Evolutionary conservation across 257 asterid species (phyloP).

Genomic region (Anisodus tanguticus): DNA sequence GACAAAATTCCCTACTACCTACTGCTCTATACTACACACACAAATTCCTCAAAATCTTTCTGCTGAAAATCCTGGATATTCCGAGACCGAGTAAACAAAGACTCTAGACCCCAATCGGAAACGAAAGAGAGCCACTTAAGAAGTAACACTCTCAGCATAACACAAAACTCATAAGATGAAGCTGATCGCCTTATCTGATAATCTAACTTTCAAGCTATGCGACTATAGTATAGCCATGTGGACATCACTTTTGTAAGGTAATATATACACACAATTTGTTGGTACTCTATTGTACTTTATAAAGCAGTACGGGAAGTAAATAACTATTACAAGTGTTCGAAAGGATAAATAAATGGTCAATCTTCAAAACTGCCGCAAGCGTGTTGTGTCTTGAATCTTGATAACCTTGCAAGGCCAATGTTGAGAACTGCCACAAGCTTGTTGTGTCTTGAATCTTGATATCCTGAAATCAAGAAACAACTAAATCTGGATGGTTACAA

Average conservation of each 20-base stretch:
- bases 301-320: too few species aligned
- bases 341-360: too few species aligned
- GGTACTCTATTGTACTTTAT: too few species aligned
- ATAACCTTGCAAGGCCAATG: too few species aligned
- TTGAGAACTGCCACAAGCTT: too few species aligned
- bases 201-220: not conserved
- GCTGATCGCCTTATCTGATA: not conserved
- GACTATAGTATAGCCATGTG: not conserved
- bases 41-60: not conserved
- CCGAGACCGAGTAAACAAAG: not conserved
- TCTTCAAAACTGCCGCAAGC: too few species aligned
- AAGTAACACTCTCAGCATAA: not conserved
- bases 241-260: constrained; percentile 8
- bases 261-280: not conserved
- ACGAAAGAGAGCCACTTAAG: not conserved
- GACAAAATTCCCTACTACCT: not conserved
- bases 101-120: not conserved
- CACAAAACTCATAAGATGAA: not conserved
- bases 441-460: too few species aligned
- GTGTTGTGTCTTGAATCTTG: too few species aligned
- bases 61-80: not conserved
- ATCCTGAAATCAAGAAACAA: too few species aligned
- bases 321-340: too few species aligned
- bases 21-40: not conserved
- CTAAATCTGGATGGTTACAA: too few species aligned